These are phyloP conservation scores for Elsinoe arachidis DNA, from an alignment of 2,329 filamentous ascomycete species.

Conservation along the genomic window DNA sequence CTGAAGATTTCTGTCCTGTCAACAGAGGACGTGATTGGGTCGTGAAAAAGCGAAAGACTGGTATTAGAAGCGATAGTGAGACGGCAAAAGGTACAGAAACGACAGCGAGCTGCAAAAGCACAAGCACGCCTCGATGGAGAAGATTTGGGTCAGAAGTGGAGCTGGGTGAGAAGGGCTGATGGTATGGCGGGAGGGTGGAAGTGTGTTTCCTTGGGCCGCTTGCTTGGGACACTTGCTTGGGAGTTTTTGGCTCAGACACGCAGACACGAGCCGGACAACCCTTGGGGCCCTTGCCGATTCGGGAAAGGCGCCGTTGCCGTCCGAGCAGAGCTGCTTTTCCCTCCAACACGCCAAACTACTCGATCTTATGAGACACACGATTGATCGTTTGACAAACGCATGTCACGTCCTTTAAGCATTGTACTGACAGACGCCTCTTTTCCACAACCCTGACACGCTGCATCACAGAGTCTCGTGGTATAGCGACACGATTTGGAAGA, in stretches of 20 bases:
- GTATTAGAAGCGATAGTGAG: slow-evolving; percentile 9
- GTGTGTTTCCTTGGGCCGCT: slow-evolving; percentile 1
- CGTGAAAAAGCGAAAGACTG: slow-evolving; percentile 5
- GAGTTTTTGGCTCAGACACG: background rate
- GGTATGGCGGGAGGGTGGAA: background rate
- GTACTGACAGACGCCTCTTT: background rate
- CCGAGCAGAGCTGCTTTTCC: background rate
- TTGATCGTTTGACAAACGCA: background rate
- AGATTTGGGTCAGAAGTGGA: background rate
- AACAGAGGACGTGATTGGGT: background rate
- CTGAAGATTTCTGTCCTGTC: slow-evolving; percentile 11
- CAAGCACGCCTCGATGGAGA: background rate
- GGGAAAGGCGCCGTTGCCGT: background rate
- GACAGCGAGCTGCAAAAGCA: slow-evolving; percentile 4
- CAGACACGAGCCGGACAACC: background rate
- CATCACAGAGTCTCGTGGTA: background rate
- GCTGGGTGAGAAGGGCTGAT: background rate
- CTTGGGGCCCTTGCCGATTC: background rate
- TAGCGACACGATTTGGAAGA: background rate
- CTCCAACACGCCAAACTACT: background rate
- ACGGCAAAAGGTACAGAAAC: background rate
- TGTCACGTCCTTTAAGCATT: background rate
- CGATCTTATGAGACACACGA: background rate
- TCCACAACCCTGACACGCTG: background rate
- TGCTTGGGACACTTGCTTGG: too few relatives aligned